Conservation (phyloP, 2,329 filamentous ascomycete species). For the Cladosporium sp. region DNA sequence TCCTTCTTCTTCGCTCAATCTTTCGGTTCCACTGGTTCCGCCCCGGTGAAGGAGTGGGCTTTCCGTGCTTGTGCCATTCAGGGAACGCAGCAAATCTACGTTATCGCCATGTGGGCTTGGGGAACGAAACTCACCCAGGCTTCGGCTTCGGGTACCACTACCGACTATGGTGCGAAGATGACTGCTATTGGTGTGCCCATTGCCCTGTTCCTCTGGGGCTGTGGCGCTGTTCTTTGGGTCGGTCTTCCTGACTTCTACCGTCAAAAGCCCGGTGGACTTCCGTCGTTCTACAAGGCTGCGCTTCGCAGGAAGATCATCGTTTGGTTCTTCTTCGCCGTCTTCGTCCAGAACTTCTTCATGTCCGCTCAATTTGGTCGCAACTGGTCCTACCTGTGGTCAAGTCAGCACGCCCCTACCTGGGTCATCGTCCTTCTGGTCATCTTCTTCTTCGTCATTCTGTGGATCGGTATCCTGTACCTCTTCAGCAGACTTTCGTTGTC, state of each 20-base stretch:
- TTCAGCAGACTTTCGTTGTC: conserved; percentile 55
- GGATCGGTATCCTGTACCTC: conserved; percentile 49
- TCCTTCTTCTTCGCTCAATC: conserved; percentile 64
- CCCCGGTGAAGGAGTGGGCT: conserved; percentile 62
- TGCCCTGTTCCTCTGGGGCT: conserved; percentile 52
- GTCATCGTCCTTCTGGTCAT: conserved; percentile 54
- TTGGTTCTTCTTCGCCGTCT: conserved; percentile 62
- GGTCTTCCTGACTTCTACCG: conserved; percentile 66
- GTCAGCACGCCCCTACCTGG: conserved; percentile 54
- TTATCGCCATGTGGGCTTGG: conserved; percentile 65
- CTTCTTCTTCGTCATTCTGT: conserved; percentile 53
- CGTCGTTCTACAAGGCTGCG: conserved; percentile 61
- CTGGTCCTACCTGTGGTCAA: conserved; percentile 61
- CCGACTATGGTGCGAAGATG: conserved; percentile 22
- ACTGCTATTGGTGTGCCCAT: conserved; percentile 56
- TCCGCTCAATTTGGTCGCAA: conserved; percentile 63
- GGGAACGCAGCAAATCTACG: conserved; percentile 63
- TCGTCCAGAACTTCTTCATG: conserved; percentile 65
- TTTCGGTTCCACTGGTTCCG: conserved; percentile 50
- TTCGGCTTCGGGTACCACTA: background rate
- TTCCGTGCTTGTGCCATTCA: conserved; percentile 63
- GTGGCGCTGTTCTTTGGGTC: conserved; percentile 53
- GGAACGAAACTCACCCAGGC: conserved; percentile 39
- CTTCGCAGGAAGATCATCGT: conserved; percentile 60
- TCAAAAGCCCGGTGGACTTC: conserved; percentile 59